phyloP scores from a whole-genome alignment of 2,329 filamentous ascomycete genomes.

The Hymenoscyphus scutula region DNA sequence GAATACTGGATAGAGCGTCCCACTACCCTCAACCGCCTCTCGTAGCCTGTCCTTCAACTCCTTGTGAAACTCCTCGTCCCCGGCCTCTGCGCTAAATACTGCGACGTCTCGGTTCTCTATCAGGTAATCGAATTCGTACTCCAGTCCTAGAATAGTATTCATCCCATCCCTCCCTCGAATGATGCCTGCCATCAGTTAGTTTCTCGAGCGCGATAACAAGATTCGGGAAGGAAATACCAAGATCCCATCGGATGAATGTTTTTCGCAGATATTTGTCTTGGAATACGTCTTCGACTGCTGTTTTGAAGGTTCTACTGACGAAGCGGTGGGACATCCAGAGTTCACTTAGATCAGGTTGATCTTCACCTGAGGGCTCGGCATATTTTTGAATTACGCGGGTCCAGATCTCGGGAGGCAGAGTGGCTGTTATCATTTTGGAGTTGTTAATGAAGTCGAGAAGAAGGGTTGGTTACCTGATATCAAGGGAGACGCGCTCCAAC shows the following conservation, averaged over 20 bases:
- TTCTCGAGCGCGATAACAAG: background rate
- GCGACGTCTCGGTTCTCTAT: background rate
- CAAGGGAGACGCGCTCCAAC: too few relatives aligned
- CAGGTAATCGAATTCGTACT: background rate
- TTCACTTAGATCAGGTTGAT: constrained; percentile 15
- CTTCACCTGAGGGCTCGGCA: background rate
- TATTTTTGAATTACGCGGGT: constrained; percentile 18
- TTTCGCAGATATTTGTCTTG: constrained; percentile 19
- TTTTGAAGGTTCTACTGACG: constrained; percentile 19
- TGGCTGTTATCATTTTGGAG: constrained; percentile 3
- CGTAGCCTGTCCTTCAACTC: background rate
- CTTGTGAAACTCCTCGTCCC: background rate
- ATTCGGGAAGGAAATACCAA: constrained; percentile 13
- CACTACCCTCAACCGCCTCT: background rate
- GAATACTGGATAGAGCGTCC: background rate
- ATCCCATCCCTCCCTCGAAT: background rate
- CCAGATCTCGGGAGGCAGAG: constrained; percentile 24
- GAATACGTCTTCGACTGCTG: constrained; percentile 19
- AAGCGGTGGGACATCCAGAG: constrained; percentile 23
- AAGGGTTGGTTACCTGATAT: too few relatives aligned
- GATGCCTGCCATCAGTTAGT: background rate
- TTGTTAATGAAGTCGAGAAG: too few relatives aligned
- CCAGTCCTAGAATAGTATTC: background rate
- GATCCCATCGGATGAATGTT: constrained; percentile 16
- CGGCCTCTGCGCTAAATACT: background rate